Base-by-base conservation (phyloP, 169 alveolate species). In the Theileria orientalis region DNA sequence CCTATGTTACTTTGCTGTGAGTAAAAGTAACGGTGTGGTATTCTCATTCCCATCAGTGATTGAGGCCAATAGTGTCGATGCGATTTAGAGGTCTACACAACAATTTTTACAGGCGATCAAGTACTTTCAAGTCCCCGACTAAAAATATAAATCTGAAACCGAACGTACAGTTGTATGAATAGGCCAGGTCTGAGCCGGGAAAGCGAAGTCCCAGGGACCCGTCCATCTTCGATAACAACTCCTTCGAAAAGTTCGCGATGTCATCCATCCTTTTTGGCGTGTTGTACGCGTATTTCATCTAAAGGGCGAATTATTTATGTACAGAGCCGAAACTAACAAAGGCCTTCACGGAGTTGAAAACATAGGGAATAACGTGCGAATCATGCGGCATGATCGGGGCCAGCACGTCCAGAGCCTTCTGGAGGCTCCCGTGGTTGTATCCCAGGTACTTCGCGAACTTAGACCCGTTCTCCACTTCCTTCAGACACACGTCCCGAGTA, bases 151-250 rank as follows among this genome's bases (percentile, higher is more conserved):
- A 49, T 30, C n/a, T 27, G 23, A 9, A 19, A 2, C 32, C 11
- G 13, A 49, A 63, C 73, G 14, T 27, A 77, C 86, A 72, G 3
- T 29, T 47, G 69, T 77, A 77, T 69, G 86, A 67, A 59, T 77
- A 77, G 19, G 76, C 86, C 67, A 77, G 71, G 68, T 77, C 86
- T 1, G 86, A 68, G 0, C 86, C 86, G 14, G 86, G 79, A 33
- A 77, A 69, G 1, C 74, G 59, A n/a, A 77, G 69, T 19, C 86
- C 86, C 63, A 77, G 74, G 3, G 86, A 40, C 16, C 70, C 33
- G 41, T 69, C 76, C 9, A 67, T 60, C 5, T 37, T 27, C 1
- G 73, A 27, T 1, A 77, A 52, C 6, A 66, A 57, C 5, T n/a
- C 69, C 19, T 73, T 70, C 1, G 86, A 54, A 9, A 49, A 56